Conservation (phyloP, 805 yeast species). For the Myxozyma udenii region DNA sequence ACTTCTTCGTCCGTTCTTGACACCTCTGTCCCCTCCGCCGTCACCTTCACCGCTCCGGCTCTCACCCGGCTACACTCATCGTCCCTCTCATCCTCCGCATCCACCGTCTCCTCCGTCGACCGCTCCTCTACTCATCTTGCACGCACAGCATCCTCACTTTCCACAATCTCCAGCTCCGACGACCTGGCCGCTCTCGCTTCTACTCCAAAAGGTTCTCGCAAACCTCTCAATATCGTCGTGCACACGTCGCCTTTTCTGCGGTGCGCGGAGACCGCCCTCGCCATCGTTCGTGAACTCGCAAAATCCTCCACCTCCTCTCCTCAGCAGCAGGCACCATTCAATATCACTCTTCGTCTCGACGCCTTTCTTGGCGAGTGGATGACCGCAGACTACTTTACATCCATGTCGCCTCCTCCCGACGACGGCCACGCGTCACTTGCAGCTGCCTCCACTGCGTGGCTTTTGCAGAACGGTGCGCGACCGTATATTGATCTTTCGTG, state of each 20-base stretch:
- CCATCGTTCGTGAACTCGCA: slow-evolving; percentile 30
- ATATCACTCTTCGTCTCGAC: slow-evolving; percentile 32
- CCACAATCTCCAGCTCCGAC: too few relatives aligned
- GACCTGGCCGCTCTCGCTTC: too few relatives aligned
- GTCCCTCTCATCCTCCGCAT: slow-evolving; percentile 1
- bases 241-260: slow-evolving; percentile 41
- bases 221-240: slow-evolving; percentile 24
- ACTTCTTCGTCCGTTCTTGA: slow-evolving; percentile 2
- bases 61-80: slow-evolving; percentile 1
- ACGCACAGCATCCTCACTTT: neutral
- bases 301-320: slow-evolving; percentile 1
- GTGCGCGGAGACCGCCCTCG: slow-evolving; percentile 40
- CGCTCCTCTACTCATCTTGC: neutral
- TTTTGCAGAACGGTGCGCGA: slow-evolving; percentile 16
- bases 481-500: slow-evolving; percentile 31
- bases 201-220: neutral
- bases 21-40: slow-evolving; percentile 4
- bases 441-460: slow-evolving; percentile 32
- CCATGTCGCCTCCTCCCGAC: slow-evolving; percentile 39
- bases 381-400: slow-evolving; percentile 39
- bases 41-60: neutral
- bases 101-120: neutral
- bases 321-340: neutral
- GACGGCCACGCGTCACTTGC: slow-evolving; percentile 38
- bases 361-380: slow-evolving; percentile 42